Conservation (phyloP, 805 yeast species). For the Candida schatavii region DNA sequence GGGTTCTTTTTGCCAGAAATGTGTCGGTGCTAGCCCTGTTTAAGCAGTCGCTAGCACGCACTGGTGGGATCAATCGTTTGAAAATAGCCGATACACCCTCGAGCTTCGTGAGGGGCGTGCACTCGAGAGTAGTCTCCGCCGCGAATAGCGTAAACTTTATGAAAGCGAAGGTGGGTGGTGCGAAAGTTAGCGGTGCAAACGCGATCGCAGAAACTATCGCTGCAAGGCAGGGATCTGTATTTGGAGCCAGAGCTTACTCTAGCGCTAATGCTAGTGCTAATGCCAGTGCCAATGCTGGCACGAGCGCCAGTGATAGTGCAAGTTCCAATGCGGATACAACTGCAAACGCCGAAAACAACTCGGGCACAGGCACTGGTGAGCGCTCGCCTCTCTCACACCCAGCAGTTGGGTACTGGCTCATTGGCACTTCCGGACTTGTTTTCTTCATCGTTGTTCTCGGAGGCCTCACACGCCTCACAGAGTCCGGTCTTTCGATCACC, state of each 20-base stretch:
- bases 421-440: constrained; percentile 83
- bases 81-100: too few species aligned
- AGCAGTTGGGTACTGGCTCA: constrained; percentile 79
- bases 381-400: constrained; percentile 17
- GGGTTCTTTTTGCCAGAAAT: constrained; percentile 60
- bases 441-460: constrained; percentile 97
- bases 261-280: not conserved
- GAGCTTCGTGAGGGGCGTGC: too few species aligned
- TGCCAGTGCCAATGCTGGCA: not conserved
- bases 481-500: constrained; percentile 92
- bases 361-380: not conserved
- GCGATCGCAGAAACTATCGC: too few species aligned
- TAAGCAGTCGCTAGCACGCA: constrained; percentile 14
- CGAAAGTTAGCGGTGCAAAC: too few species aligned
- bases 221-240: too few species aligned
- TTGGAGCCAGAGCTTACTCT: too few species aligned
- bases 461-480: constrained; percentile 92
- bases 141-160: too few species aligned
- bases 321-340: not conserved
- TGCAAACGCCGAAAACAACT: not conserved
- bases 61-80: too few species aligned
- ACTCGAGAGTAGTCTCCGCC: too few species aligned
- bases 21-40: constrained; percentile 40
- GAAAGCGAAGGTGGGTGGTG: too few species aligned
- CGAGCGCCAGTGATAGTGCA: not conserved